phyloP scores from a whole-genome alignment of 805 yeast species.

The Ogataea zsoltii region DNA sequence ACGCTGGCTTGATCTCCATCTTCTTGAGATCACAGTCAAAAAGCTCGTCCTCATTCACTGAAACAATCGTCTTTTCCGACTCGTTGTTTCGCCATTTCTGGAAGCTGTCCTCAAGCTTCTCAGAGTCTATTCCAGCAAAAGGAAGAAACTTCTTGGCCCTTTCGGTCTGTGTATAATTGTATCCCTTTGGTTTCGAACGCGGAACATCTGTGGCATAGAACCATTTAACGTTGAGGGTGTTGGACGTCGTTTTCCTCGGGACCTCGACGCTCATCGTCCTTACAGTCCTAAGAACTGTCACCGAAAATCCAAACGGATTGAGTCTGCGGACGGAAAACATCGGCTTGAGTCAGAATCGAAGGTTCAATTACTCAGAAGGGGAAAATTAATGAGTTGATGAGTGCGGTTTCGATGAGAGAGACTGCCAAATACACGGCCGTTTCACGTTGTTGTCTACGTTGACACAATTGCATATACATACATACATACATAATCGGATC shows the following conservation, averaged over 20 bases:
- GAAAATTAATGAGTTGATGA: no score
- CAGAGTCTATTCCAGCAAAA: constrained; percentile 65
- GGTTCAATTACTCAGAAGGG: no score
- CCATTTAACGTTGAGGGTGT: constrained; percentile 48
- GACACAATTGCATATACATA: no score
- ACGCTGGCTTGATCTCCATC: constrained; percentile 64
- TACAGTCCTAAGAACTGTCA: no score
- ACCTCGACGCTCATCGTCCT: no score
- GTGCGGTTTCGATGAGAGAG: no score
- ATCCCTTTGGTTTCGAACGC: constrained; percentile 61
- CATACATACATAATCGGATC: no score
- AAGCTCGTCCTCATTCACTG: constrained; percentile 79
- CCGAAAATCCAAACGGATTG: no score
- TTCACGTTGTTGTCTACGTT: no score
- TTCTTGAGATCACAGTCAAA: constrained; percentile 66
- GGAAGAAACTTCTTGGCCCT: constrained; percentile 63
- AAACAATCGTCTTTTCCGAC: constrained; percentile 32
- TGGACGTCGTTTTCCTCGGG: not conserved
- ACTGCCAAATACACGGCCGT: no score
- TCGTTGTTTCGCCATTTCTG: constrained; percentile 21
- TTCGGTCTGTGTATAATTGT: constrained; percentile 49
- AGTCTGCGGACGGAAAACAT: no score
- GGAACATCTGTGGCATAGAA: constrained; percentile 85
- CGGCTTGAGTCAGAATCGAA: no score
- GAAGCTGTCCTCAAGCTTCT: constrained; percentile 55